A percentile compares a stretch with the other conserved stretches of the same genome.
These are phyloP conservation scores for Areca catechu DNA, from an alignment of 176 grass and related monocot genomes.

Conservation along the genomic window DNA sequence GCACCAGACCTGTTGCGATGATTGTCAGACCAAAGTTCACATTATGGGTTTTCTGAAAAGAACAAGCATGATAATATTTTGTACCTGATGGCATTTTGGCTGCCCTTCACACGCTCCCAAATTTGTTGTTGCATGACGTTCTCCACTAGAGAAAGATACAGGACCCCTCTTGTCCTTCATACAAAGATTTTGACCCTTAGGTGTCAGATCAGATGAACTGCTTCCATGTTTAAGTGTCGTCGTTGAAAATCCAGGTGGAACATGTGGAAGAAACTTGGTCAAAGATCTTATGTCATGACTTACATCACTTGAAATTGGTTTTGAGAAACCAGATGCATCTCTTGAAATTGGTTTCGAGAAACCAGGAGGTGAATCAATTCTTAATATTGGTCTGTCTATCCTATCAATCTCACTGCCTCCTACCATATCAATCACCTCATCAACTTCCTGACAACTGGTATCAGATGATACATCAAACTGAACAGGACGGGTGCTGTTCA, in stretches of 20 bases:
- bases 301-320: too few relatives aligned
- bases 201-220: too few relatives aligned
- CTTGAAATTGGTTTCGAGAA: conserved; percentile 9
- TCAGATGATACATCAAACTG: conserved; percentile 1
- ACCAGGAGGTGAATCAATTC: neutral
- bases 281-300: too few relatives aligned
- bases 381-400: neutral
- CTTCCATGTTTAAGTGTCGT: too few relatives aligned
- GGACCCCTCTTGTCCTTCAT: neutral
- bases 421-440: conserved; percentile 31
- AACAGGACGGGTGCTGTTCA: conserved; percentile 10
- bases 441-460: conserved; percentile 27
- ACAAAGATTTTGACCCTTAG: neutral
- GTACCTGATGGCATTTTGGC: conserved; percentile 21
- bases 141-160: conserved; percentile 1
- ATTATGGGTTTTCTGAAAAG: neutral
- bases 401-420: conserved; percentile 11
- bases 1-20: too few relatives aligned
- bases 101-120: conserved; percentile 11
- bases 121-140: neutral
- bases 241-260: too few relatives aligned
- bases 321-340: too few relatives aligned
- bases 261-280: too few relatives aligned
- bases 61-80: neutral
- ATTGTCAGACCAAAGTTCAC: neutral